Conservation (phyloP, 2,329 filamentous ascomycete genomes). For the Beauveria caledonica region DNA sequence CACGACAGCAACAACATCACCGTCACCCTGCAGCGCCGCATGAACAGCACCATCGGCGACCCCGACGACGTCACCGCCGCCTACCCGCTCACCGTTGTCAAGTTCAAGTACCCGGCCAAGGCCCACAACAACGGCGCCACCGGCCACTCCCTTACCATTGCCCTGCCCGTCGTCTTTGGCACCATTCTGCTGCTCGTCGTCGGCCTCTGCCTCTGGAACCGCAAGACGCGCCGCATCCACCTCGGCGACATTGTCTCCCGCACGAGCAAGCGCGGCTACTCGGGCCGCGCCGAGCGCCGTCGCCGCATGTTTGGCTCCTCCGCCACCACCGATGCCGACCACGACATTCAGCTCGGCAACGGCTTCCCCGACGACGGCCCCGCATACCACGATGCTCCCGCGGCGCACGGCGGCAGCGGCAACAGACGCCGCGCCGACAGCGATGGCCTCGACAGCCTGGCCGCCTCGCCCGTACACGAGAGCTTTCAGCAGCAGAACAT, state of each 20-base stretch:
- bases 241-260: constrained; percentile 46
- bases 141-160: constrained; percentile 41
- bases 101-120: constrained; percentile 28
- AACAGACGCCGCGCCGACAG: constrained; percentile 29
- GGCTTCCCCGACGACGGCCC: constrained; percentile 20
- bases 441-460: constrained; percentile 41
- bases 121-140: constrained; percentile 25
- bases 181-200: constrained; percentile 39
- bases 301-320: constrained; percentile 28
- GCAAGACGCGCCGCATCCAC: constrained; percentile 39
- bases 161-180: constrained; percentile 42
- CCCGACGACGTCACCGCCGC: constrained; percentile 30
- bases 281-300: constrained; percentile 30
- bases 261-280: constrained; percentile 32
- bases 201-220: constrained; percentile 50
- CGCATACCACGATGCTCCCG: constrained; percentile 28
- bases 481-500: constrained; percentile 31
- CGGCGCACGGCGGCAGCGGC: background rate
- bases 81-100: constrained; percentile 29
- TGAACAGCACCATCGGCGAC: constrained; percentile 22
- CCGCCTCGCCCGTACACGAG: constrained; percentile 37
- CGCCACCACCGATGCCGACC: constrained; percentile 26
- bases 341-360: constrained; percentile 34
- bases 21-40: constrained; percentile 33
- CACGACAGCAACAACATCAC: constrained; percentile 38